These are phyloP conservation scores for Globisporangium alternatum DNA, from an alignment of 352 stramenopile genomes.

Conservation along the genomic window DNA sequence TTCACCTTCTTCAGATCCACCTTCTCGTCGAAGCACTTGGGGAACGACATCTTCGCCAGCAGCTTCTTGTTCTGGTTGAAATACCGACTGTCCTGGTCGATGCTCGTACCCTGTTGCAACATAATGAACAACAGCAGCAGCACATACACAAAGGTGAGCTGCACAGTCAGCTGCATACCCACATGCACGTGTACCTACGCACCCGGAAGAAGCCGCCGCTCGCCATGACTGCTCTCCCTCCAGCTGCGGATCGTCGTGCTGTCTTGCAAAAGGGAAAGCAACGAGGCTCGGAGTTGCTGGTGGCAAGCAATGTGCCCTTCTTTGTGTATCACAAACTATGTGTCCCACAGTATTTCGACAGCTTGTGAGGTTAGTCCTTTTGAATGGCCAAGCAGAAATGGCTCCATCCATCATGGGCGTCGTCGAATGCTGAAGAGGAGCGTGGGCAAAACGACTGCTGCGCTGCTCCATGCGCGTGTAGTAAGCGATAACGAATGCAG, in stretches of 20 bases:
- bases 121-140: not conserved
- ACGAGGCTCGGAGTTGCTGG: not conserved
- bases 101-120: slow-evolving; percentile 42
- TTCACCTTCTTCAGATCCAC: slow-evolving; percentile 90
- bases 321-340: not conserved
- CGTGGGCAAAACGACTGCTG: not conserved
- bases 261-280: not conserved
- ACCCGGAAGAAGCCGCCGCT: slow-evolving; percentile 38
- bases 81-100: slow-evolving; percentile 84
- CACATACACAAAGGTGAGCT: not conserved
- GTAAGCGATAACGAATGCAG: not conserved
- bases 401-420: not conserved
- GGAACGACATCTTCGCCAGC: slow-evolving; percentile 82
- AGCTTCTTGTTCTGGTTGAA: slow-evolving; percentile 89
- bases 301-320: not conserved
- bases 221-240: slow-evolving; percentile 19
- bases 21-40: slow-evolving; percentile 67
- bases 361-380: not conserved
- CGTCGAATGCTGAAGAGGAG: not conserved
- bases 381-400: slow-evolving; percentile 12
- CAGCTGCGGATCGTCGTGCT: not conserved
- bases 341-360: not conserved
- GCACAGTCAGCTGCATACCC: not conserved
- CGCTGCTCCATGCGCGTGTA: not conserved
- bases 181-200: not conserved